phyloP scores from a whole-genome alignment of 441 rosid genomes.

The Mallotus repandus region DNA sequence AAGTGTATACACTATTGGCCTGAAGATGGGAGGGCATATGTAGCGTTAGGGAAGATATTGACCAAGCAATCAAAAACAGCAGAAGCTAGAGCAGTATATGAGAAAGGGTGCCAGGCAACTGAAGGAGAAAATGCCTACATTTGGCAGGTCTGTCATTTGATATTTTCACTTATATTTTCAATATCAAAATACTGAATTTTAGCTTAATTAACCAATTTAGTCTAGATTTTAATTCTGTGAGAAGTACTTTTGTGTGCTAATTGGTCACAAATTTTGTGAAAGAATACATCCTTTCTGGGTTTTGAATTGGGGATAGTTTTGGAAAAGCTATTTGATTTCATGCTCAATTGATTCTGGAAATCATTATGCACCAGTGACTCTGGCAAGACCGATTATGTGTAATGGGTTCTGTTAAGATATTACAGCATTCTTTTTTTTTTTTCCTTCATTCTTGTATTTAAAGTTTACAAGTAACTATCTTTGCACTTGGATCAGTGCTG shows the following conservation, averaged over 20 bases:
- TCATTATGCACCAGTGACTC: background rate
- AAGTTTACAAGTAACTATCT: conserved; percentile 17
- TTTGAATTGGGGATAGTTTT: too few species aligned
- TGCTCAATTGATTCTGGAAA: background rate
- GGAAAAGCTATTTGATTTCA: too few species aligned
- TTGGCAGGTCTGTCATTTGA: conserved; percentile 73
- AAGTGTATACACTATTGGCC: conserved; percentile 90
- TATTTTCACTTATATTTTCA: background rate
- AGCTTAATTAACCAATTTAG: background rate
- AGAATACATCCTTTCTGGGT: too few species aligned
- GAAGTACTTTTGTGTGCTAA: background rate
- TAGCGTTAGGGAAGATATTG: conserved; percentile 73
- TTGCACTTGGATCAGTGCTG: conserved; percentile 68
- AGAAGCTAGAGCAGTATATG: conserved; percentile 72
- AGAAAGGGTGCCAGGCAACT: conserved; percentile 85
- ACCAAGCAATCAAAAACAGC: conserved; percentile 56
- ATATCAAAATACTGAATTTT: background rate
- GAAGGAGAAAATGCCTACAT: conserved; percentile 91
- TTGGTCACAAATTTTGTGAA: background rate
- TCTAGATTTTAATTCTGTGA: background rate
- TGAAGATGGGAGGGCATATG: conserved; percentile 92
- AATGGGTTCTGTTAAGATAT: background rate
- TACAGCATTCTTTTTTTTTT: background rate
- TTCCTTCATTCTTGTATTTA: background rate
- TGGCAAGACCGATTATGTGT: background rate